A percentile compares a stretch with the other conserved stretches of the same genome.
Evolutionary conservation across 2,329 filamentous ascomycete genomes (phyloP).

Genomic region (Aspergillus flavus): DNA sequence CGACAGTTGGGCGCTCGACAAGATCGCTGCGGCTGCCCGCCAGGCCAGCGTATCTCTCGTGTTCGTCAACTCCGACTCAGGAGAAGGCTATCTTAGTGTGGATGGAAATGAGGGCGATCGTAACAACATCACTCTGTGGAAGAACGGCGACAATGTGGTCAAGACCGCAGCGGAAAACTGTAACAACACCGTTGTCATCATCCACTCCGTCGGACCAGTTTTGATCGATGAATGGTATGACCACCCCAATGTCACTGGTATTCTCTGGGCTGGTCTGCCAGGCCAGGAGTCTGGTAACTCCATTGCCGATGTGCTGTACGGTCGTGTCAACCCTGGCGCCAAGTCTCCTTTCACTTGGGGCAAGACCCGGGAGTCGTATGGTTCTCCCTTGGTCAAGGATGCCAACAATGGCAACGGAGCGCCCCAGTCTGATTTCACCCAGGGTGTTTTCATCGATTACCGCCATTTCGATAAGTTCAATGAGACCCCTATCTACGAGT

Average conservation of each 20-base stretch:
- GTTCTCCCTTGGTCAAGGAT: conserved; percentile 58
- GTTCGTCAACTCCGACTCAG: conserved; percentile 84
- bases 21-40: conserved; percentile 54
- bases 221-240: conserved; percentile 65
- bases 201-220: conserved; percentile 83
- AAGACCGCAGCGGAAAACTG: conserved; percentile 75
- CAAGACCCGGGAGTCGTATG: conserved; percentile 55
- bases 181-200: conserved; percentile 88
- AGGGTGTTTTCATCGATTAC: conserved; percentile 64
- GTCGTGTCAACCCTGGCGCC: conserved; percentile 63
- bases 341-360: conserved; percentile 67
- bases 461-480: conserved; percentile 57
- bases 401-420: conserved; percentile 59
- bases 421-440: conserved; percentile 62
- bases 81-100: conserved; percentile 82
- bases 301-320: conserved; percentile 73
- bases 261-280: conserved; percentile 74
- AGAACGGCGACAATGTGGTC: conserved; percentile 77
- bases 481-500: conserved; percentile 63
- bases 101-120: conserved; percentile 86
- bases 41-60: conserved; percentile 68
- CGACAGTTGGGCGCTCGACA: conserved; percentile 58
- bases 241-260: conserved; percentile 71
- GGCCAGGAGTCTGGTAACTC: conserved; percentile 76
- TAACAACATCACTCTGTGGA: conserved; percentile 90